These are phyloP conservation scores for Bauhinia variegata DNA, from an alignment of 306 rosid genomes.

Conservation along the genomic window DNA sequence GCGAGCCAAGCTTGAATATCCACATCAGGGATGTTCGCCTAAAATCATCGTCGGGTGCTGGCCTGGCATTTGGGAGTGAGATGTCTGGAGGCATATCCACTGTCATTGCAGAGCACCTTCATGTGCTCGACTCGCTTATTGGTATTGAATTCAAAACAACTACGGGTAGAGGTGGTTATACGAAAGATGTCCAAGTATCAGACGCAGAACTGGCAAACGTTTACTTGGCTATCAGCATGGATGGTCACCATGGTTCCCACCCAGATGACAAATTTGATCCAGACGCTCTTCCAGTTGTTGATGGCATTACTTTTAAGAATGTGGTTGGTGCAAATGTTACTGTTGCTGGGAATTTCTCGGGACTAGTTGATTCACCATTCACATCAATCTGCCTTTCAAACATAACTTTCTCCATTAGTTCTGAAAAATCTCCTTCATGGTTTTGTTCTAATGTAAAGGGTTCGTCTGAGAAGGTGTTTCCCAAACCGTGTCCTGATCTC, in stretches of 20 bases:
- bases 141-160: conserved; percentile 51
- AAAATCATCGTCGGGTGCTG: conserved; percentile 44
- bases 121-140: conserved; percentile 31
- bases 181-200: conserved; percentile 41
- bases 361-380: conserved; percentile 35
- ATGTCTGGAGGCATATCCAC: conserved; percentile 58
- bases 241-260: conserved; percentile 46
- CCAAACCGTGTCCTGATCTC: conserved; percentile 38
- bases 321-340: conserved; percentile 42
- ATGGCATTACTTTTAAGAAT: conserved; percentile 41
- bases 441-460: conserved; percentile 42
- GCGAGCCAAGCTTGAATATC: conserved; percentile 38
- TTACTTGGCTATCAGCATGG: conserved; percentile 34
- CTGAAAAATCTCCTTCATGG: conserved; percentile 39
- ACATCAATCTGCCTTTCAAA: conserved; percentile 46
- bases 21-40: conserved; percentile 43
- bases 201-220: conserved; percentile 36
- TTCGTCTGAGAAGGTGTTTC: conserved; percentile 33
- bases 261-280: conserved; percentile 53
- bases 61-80: conserved; percentile 53
- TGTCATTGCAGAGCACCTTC: conserved; percentile 37
- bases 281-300: conserved; percentile 42
- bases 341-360: conserved; percentile 43
- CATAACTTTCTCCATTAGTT: conserved; percentile 32
- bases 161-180: conserved; percentile 57